Evolutionary conservation across 1,284 basidiomycete genomes (phyloP).

Genomic region (Cutaneotrichosporon dermatis): DNA sequence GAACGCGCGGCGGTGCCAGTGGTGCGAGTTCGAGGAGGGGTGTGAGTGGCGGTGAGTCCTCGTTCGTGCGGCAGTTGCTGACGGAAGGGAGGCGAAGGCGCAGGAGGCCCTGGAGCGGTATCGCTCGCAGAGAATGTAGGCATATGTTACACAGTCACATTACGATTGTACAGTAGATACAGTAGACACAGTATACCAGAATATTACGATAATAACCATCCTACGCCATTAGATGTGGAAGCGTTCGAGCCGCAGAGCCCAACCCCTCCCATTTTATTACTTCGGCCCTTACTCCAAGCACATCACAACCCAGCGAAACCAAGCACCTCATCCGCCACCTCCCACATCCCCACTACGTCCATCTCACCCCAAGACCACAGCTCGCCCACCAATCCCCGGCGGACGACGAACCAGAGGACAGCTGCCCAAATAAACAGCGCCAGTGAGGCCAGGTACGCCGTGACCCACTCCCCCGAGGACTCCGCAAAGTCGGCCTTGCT

Average conservation of each 20-base stretch:
- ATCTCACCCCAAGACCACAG: background rate
- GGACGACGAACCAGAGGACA: background rate
- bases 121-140: background rate
- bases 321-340: background rate
- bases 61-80: background rate
- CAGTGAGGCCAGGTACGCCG: background rate
- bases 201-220: no score
- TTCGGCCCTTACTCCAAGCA: no score
- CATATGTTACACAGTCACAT: no score
- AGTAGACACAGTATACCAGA: no score
- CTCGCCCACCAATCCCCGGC: background rate
- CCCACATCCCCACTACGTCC: no score
- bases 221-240: no score
- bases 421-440: background rate
- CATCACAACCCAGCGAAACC: no score
- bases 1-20: conserved; percentile 65
- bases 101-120: conserved; percentile 22
- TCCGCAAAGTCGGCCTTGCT: no score
- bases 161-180: no score
- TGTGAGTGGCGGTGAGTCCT: conserved; percentile 72
- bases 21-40: conserved; percentile 69
- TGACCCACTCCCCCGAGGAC: background rate
- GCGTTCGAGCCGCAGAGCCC: no score
- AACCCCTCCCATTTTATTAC: no score
- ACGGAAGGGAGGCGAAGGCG: conserved; percentile 26